phyloP scores from a whole-genome alignment of 2,329 filamentous ascomycete species.

The Beauveria varroae region DNA sequence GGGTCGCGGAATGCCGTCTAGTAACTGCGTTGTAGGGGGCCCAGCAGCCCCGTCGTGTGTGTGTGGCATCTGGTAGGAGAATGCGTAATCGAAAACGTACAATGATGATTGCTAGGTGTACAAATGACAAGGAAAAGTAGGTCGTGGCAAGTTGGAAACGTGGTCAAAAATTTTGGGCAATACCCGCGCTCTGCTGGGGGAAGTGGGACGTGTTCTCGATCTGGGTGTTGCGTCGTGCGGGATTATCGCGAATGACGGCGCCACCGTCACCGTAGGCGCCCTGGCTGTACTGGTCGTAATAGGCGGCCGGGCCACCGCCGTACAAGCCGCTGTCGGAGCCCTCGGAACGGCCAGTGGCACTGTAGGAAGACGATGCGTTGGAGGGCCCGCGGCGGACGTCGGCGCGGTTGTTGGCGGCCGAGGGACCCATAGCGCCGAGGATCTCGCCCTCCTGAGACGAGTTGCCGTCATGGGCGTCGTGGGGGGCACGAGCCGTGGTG shows the following conservation, averaged over 20 bases:
- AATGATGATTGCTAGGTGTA: background rate
- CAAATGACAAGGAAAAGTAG: slow-evolving; percentile 12
- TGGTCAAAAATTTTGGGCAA: slow-evolving; percentile 87
- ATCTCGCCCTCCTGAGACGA: slow-evolving; percentile 69
- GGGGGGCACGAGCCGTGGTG: slow-evolving; percentile 57
- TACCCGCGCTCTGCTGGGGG: slow-evolving; percentile 87
- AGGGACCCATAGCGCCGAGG: slow-evolving; percentile 72
- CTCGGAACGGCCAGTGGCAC: slow-evolving; percentile 68
- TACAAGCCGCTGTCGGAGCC: slow-evolving; percentile 49
- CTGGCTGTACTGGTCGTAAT: slow-evolving; percentile 53
- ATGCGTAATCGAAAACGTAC: background rate
- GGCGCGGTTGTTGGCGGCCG: slow-evolving; percentile 55
- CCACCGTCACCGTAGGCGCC: slow-evolving; percentile 44
- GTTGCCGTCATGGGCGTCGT: slow-evolving; percentile 46
- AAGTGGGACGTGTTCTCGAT: slow-evolving; percentile 89
- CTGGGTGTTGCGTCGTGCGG: slow-evolving; percentile 83
- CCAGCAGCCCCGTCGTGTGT: background rate
- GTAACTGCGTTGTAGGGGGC: background rate
- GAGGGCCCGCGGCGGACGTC: slow-evolving; percentile 85
- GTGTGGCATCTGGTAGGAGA: background rate
- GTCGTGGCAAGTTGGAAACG: slow-evolving; percentile 8
- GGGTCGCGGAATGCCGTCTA: background rate
- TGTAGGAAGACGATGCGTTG: slow-evolving; percentile 95
- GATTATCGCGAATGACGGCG: slow-evolving; percentile 83
- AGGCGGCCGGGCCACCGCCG: slow-evolving; percentile 35